These are phyloP conservation scores for Lophiostoma macrostomum DNA, from an alignment of 495 filamentous ascomycete species.

Conservation along the genomic window DNA sequence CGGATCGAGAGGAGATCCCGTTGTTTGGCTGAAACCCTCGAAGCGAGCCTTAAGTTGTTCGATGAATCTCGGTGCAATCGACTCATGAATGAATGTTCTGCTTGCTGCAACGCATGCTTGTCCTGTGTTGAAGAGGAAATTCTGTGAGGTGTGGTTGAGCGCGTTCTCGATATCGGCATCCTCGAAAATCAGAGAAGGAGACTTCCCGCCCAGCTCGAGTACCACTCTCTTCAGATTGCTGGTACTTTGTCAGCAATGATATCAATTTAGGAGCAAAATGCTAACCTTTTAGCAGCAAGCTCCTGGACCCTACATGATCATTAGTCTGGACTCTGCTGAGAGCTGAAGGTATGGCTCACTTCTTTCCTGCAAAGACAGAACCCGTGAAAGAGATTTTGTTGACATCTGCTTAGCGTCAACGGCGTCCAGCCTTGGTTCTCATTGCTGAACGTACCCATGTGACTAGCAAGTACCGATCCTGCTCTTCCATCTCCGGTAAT, in stretches of 20 bases:
- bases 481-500: conserved; percentile 36
- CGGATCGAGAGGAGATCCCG: conserved; percentile 31
- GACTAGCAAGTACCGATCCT: conserved; percentile 36
- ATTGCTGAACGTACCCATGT: too few species aligned
- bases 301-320: too few species aligned
- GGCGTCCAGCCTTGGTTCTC: too few species aligned
- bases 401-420: too few species aligned
- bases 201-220: conserved; percentile 43
- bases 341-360: too few species aligned
- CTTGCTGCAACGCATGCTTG: conserved; percentile 31
- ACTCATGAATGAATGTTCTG: conserved; percentile 38
- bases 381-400: conserved; percentile 42
- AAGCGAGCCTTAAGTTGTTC: conserved; percentile 37
- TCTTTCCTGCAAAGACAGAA: conserved; percentile 34
- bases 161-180: conserved; percentile 42
- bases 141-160: conserved; percentile 24
- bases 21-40: conserved; percentile 31
- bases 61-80: conserved; percentile 38
- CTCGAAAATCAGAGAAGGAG: conserved; percentile 39
- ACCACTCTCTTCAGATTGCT: conserved; percentile 41
- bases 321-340: too few species aligned
- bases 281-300: conserved; percentile 34
- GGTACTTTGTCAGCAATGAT: neutral
- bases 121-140: conserved; percentile 36
- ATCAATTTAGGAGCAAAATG: neutral